Base-by-base conservation (phyloP, 2,329 filamentous ascomycete species). In the Ophiostoma piceae region DNA sequence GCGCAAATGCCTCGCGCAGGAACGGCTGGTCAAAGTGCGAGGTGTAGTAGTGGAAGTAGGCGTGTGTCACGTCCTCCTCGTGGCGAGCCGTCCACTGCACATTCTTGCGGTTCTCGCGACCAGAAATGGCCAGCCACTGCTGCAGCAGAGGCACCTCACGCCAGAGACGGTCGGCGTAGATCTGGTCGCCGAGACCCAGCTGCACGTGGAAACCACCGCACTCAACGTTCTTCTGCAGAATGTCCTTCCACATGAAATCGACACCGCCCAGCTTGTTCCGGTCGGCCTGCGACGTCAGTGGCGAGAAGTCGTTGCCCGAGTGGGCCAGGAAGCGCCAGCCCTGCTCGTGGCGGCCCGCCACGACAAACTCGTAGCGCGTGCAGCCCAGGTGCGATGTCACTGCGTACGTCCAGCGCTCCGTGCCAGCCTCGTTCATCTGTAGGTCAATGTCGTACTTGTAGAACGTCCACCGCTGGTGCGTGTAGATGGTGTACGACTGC, bases 1-100 rank as follows among this genome's bases (percentile, higher is more conserved):
- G 95, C 29, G 95, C 95, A 82, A 97, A 99, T 0, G 94, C 94
- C 79, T 99, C 95, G 71, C 95, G 85, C 74, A 99, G 79, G 79
- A 96, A 94, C 7, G 94, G 94, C 79, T 99, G 95, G 77, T 99
- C 95, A 77, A 99, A 98, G 79, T 98, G 94, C 74, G 93, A 97
- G 1, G 94, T 97, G 78, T 99, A 99, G 79, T 97, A 99, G 79
- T 99, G 95, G 79, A 99, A 99, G 81, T 97, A 99, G 8, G 95
- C 94, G 79, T 98, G 94, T 1, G 90, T 89, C 22, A 97, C 92
- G 76, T 99, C 95, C 76, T 99, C 94, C 77, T 99, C 93, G 75
- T 98, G 92, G 67, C 92, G 90, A 3, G 94, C 92, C 8, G 94
- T 97, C 95, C 95, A 99, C 62, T 89, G 85, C 0, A 92, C 90